Evolutionary conservation across 306 rosid genomes (phyloP).

Genomic region (Hippophae gyantsensis): DNA sequence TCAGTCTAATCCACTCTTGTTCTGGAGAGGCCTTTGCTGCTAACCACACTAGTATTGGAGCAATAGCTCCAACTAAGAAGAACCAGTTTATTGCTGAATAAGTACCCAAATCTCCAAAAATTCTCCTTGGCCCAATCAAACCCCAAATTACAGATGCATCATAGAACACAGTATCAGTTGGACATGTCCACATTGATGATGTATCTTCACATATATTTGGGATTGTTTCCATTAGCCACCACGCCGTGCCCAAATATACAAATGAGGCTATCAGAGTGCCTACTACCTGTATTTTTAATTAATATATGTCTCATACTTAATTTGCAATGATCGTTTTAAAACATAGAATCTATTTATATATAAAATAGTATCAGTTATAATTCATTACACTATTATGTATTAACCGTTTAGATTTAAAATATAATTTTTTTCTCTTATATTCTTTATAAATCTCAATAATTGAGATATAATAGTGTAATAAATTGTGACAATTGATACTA

Average conservation of each 20-base stretch:
- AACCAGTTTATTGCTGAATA: constrained; percentile 68
- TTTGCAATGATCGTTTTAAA: neutral
- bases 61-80: constrained; percentile 64
- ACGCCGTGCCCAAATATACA: constrained; percentile 70
- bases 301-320: neutral
- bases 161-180: constrained; percentile 68
- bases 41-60: constrained; percentile 62
- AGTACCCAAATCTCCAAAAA: constrained; percentile 58
- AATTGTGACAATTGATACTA: no score
- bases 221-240: constrained; percentile 91
- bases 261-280: constrained; percentile 58
- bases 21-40: constrained; percentile 47
- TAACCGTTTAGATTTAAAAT: no score
- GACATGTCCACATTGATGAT: constrained; percentile 81
- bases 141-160: constrained; percentile 97
- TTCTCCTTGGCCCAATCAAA: constrained; percentile 65
- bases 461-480: no score
- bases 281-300: constrained; percentile 35
- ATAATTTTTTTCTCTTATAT: no score
- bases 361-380: neutral
- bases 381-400: no score
- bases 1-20: constrained; percentile 72
- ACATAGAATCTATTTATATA: neutral
- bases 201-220: constrained; percentile 72
- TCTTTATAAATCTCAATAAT: no score